Conservation (phyloP, 2,329 filamentous ascomycete species). For the Paecilomyces formosus region DNA sequence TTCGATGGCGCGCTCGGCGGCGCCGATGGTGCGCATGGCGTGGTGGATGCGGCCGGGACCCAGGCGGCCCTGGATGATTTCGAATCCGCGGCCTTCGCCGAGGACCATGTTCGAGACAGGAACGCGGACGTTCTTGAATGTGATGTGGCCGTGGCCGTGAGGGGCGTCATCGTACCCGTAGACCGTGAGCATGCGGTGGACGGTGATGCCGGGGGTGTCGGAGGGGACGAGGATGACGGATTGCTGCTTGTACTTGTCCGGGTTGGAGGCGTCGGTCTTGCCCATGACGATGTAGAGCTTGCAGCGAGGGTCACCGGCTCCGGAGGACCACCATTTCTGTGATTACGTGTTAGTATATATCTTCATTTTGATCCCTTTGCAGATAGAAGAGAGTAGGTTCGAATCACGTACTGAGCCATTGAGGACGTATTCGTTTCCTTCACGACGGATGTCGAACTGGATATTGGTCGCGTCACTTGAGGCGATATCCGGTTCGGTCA, state of each 20-base stretch:
- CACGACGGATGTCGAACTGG: constrained; percentile 69
- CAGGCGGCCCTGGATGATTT: constrained; percentile 95
- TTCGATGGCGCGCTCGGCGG: constrained; percentile 83
- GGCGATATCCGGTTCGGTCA: constrained; percentile 87
- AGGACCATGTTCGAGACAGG: constrained; percentile 79
- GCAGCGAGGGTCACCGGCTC: constrained; percentile 87
- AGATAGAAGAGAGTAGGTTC: background rate
- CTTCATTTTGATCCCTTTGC: constrained; percentile 11
- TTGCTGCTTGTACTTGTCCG: constrained; percentile 78
- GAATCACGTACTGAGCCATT: constrained; percentile 65
- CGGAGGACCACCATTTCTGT: constrained; percentile 98
- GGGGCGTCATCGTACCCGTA: constrained; percentile 98
- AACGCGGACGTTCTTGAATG: constrained; percentile 83
- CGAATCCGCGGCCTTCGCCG: constrained; percentile 88
- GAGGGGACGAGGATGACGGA: constrained; percentile 86
- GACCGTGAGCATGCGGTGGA: constrained; percentile 87
- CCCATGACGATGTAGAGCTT: constrained; percentile 95
- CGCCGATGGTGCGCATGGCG: constrained; percentile 90
- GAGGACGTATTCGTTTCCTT: constrained; percentile 82
- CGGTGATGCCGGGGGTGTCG: constrained; percentile 74
- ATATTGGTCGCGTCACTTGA: constrained; percentile 93
- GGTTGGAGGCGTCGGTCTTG: constrained; percentile 72
- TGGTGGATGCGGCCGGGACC: constrained; percentile 96
- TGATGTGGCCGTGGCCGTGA: constrained; percentile 90
- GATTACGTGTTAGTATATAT: constrained; percentile 3